These are phyloP conservation scores for Flaveria ramosissima DNA, from an alignment of 129 eudicot species.

Conservation along the genomic window DNA sequence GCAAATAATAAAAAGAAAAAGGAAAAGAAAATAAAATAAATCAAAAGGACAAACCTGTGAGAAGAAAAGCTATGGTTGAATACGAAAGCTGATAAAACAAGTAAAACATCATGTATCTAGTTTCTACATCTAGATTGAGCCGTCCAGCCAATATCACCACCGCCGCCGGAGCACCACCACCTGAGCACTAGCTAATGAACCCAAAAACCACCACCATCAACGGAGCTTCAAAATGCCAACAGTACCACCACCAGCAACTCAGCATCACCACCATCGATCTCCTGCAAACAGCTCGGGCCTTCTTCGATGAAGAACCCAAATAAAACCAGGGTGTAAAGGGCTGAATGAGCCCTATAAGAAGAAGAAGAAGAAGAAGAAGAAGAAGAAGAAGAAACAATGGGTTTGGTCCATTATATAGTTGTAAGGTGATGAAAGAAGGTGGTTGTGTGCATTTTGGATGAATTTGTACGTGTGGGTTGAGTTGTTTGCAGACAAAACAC, in stretches of 20 bases:
- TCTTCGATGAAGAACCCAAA: not conserved
- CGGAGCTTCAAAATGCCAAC: slow-evolving; percentile 4
- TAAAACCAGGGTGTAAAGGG: slow-evolving; percentile 6
- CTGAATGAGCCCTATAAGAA: not conserved
- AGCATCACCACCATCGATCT: slow-evolving; percentile 11
- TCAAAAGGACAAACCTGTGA: slow-evolving; percentile 37
- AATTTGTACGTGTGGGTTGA: not conserved
- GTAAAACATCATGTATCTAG: slow-evolving; percentile 32
- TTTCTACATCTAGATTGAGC: slow-evolving; percentile 43
- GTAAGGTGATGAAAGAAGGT: slow-evolving; percentile 20
- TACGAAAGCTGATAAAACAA: slow-evolving; percentile 39
- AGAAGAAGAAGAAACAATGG: too few species aligned
- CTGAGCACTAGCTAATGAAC: slow-evolving; percentile 8
- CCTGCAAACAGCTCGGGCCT: not conserved
- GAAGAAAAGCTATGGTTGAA: slow-evolving; percentile 27
- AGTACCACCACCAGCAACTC: not conserved
- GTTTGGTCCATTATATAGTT: slow-evolving; percentile 20
- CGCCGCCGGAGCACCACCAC: not conserved
- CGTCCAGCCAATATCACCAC: slow-evolving; percentile 46
- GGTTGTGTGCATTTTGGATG: slow-evolving; percentile 28
- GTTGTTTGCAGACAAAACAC: not conserved
- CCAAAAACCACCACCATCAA: not conserved
- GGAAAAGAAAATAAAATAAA: too few species aligned
- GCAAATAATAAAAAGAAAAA: too few species aligned
- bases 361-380: too few species aligned